Base-by-base conservation (phyloP, 192 early-diverging fungal species). In the Podila minutissima region DNA sequence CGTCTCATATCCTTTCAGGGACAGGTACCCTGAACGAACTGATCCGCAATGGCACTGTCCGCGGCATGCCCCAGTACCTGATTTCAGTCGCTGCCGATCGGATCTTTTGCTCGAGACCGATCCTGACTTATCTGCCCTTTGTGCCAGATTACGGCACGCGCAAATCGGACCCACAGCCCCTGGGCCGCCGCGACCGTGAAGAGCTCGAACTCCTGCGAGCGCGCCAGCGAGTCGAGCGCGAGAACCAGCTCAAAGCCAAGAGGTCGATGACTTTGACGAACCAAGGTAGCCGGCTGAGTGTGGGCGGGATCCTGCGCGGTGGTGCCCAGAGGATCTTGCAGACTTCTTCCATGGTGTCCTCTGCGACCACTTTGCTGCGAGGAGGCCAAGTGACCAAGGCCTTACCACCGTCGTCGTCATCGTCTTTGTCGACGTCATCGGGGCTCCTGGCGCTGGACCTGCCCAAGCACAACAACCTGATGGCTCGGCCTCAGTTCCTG, bases 71-170 rank as follows among this genome's bases (percentile, higher is more conserved):
- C 12, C 19, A 38, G 26, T 61, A 55, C 22, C 29, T 69, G 53
- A 20, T 59, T 19, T 33, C 24, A n/a, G 24, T 59, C 58, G 58
- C 67, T 8, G 28, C 59, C 5, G 67, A 69, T 15, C 67, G 67
- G 26, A 46, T 58, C 26, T 55, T 59, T 10, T 41, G 46, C 10
- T 69, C 59, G 12, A 41, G 67, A 4, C 59, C 59, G 7, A 69
- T 69, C n/a, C 28, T 69, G 22, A 33, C 59, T 17, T 69, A 60
- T 20, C 33, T 61, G 19, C 67, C 59, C 9, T 26, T 38, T 31
- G 67, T 69, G 0, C 67, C 67, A 13, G 67, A 69, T 9, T 55
- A 55, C 13, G 67, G 67, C 0, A 3, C 59, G 1, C 28, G 26
- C 59, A 61, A 61, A 26, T 28, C 59, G 5, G 31, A 55, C 24